Conservation (phyloP, 805 yeast species). For the Metschnikowia colocasiae region DNA sequence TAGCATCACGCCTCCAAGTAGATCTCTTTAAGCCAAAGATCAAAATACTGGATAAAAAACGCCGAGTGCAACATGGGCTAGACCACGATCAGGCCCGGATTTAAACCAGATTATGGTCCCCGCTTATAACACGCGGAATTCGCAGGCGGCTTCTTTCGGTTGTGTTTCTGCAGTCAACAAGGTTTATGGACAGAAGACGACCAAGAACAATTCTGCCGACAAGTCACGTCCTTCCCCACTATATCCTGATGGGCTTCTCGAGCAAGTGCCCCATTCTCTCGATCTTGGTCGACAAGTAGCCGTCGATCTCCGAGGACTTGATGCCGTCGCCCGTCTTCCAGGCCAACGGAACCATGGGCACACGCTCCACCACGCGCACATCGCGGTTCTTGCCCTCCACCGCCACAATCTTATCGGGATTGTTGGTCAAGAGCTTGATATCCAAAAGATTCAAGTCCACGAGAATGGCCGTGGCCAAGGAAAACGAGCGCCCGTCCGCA, state of each 20-base stretch:
- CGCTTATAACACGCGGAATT: no score
- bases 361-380: conserved; percentile 78
- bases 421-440: conserved; percentile 81
- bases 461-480: conserved; percentile 89
- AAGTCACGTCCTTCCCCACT: neutral
- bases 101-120: no score
- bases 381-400: conserved; percentile 82
- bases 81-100: no score
- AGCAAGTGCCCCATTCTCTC: conserved; percentile 96
- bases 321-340: conserved; percentile 73
- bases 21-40: no score
- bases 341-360: conserved; percentile 95
- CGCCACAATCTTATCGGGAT: conserved; percentile 93
- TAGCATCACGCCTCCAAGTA: no score
- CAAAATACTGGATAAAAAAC: no score
- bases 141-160: no score
- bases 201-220: no score
- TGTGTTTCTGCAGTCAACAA: no score
- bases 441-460: conserved; percentile 72
- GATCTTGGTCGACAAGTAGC: conserved; percentile 87
- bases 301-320: conserved; percentile 81
- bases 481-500: conserved; percentile 94
- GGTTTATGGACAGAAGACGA: no score
- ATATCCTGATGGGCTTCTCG: conserved; percentile 40
- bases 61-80: no score